Evolutionary conservation across 192 early-diverging fungal species (phyloP).

Genomic region (Haplosporangium gracile): DNA sequence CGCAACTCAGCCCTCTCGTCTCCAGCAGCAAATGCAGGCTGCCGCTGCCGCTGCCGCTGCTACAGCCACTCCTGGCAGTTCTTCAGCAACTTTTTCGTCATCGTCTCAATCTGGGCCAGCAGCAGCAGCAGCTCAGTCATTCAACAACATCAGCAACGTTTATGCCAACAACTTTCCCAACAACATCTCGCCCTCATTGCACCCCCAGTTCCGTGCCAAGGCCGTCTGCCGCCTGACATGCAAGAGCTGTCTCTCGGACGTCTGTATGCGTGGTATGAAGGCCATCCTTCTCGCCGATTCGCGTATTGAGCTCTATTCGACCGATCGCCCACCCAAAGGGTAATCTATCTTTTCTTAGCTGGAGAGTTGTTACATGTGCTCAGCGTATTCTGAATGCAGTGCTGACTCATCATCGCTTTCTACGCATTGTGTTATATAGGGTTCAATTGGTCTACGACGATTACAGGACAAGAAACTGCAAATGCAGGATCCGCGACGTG

Average conservation of each 20-base stretch:
- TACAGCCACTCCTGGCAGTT: not conserved
- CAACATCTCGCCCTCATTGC: constrained; percentile 50
- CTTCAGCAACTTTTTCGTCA: not conserved
- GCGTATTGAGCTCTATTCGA: constrained; percentile 80
- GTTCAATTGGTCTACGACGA: constrained; percentile 85
- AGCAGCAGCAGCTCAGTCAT: not conserved
- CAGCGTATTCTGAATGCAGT: not conserved
- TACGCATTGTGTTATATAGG: constrained; percentile 30
- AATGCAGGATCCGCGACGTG: constrained; percentile 82
- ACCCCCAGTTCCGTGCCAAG: constrained; percentile 72
- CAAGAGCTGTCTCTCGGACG: constrained; percentile 68
- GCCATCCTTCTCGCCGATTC: constrained; percentile 84
- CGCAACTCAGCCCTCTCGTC: not conserved
- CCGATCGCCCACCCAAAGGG: constrained; percentile 75
- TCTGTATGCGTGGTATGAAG: constrained; percentile 86
- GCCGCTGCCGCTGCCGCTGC: not conserved
- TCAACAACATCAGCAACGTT: not conserved
- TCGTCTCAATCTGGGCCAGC: constrained; percentile 11
- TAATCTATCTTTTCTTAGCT: constrained; percentile 25
- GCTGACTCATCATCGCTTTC: not conserved
- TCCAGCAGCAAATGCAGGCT: constrained; percentile 4
- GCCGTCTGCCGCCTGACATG: constrained; percentile 79
- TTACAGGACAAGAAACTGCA: constrained; percentile 82
- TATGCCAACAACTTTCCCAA: constrained; percentile 4
- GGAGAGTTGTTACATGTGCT: not conserved